Percentiles rank a stretch among this genome's conserved stretches.
These are phyloP conservation scores for Iris pallida DNA, from an alignment of 116 monocot species.

Conservation along the genomic window DNA sequence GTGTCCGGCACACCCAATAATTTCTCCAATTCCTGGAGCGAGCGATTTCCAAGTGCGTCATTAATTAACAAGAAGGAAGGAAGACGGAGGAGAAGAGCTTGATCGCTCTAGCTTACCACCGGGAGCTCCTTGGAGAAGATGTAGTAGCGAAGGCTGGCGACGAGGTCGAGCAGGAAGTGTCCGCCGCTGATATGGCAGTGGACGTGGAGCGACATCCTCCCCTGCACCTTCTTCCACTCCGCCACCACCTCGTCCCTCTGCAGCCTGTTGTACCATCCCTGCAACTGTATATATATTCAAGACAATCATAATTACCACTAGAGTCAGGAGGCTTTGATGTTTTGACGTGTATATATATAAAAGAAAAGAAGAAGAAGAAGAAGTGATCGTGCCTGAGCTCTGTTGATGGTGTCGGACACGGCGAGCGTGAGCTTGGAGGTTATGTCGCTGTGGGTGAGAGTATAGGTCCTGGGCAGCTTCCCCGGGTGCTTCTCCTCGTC, in stretches of 20 bases:
- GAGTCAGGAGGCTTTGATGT: too few species aligned
- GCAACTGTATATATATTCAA: slow-evolving; percentile 56
- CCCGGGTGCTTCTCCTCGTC: slow-evolving; percentile 61
- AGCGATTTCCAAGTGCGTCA: too few species aligned
- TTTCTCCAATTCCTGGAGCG: too few species aligned
- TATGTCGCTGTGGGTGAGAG: slow-evolving; percentile 96
- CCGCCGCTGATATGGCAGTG: slow-evolving; percentile 97
- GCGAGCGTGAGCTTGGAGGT: slow-evolving; percentile 88
- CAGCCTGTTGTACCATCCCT: slow-evolving; percentile 84
- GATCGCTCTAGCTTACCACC: too few species aligned
- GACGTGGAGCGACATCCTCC: slow-evolving; percentile 85
- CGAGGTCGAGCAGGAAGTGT: slow-evolving; percentile 77
- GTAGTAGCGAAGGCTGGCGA: slow-evolving; percentile 74
- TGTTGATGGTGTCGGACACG: slow-evolving; percentile 76
- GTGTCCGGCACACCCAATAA: too few species aligned
- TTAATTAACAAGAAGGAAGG: too few species aligned
- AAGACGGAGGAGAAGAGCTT: too few species aligned
- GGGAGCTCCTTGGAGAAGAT: slow-evolving; percentile 91
- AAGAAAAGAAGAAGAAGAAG: too few species aligned
- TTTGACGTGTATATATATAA: too few species aligned
- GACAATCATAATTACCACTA: too few species aligned
- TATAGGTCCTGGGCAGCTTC: slow-evolving; percentile 73
- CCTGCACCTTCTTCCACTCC: slow-evolving; percentile 87
- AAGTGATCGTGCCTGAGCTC: too few species aligned
- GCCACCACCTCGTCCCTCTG: slow-evolving; percentile 97